Evolutionary conservation across 805 yeast genomes (phyloP).

Genomic region (Tetrapisispora iriomotensis): DNA sequence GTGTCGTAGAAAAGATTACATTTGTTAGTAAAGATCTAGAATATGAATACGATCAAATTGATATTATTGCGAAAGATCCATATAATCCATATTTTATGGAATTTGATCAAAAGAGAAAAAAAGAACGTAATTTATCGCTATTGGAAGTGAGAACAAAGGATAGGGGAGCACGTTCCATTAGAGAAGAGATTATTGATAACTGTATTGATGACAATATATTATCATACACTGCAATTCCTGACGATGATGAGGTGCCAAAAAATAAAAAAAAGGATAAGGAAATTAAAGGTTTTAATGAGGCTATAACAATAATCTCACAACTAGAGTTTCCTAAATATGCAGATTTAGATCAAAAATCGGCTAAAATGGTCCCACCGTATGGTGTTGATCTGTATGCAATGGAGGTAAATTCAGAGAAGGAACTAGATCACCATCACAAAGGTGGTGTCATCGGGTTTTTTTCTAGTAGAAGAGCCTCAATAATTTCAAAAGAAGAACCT

Average conservation of each 20-base stretch:
- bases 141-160: conserved; percentile 56
- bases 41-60: conserved; percentile 45
- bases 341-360: conserved; percentile 15
- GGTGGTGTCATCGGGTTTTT: conserved; percentile 1
- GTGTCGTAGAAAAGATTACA: conserved; percentile 55
- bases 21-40: conserved; percentile 48
- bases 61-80: conserved; percentile 25
- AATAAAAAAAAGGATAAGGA: conserved; percentile 27
- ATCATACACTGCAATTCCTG: conserved; percentile 34
- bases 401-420: conserved; percentile 7
- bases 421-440: background rate
- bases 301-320: conserved; percentile 20
- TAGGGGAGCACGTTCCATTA: conserved; percentile 39
- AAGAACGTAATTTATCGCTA: conserved; percentile 48
- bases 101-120: conserved; percentile 22
- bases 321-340: conserved; percentile 23
- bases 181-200: conserved; percentile 44
- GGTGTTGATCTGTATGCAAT: conserved; percentile 23
- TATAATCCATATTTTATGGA: conserved; percentile 27
- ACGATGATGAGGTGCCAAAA: background rate
- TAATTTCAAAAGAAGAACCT: background rate
- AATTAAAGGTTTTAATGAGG: conserved; percentile 12
- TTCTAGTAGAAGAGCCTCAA: conserved; percentile 1
- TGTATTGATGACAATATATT: conserved; percentile 54
- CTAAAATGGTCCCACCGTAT: conserved; percentile 24